A percentile compares a stretch with the other conserved stretches of the same genome.
These are phyloP conservation scores for Aegilops umbellulata DNA, from an alignment of 176 grass and related monocot genomes.

Conservation along the genomic window DNA sequence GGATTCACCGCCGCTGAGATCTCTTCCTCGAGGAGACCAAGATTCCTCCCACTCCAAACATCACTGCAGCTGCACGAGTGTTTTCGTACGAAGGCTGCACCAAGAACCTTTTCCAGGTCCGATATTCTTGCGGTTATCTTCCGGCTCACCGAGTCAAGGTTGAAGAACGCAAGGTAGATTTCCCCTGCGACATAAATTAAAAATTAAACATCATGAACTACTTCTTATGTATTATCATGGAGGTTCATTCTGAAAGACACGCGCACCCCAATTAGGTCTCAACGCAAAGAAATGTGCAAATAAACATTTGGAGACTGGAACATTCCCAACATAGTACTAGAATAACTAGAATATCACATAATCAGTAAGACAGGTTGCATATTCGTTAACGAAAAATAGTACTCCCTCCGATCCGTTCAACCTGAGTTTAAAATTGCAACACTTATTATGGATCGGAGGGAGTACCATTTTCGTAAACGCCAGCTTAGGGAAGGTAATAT, in stretches of 20 bases:
- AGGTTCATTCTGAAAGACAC: neutral
- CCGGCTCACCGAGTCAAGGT: conserved; percentile 46
- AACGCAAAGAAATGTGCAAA: neutral
- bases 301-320: neutral
- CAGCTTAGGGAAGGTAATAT: neutral
- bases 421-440: too few relatives aligned
- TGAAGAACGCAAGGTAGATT: conserved; percentile 86
- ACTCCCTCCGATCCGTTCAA: too few relatives aligned
- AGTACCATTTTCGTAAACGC: neutral
- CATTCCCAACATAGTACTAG: neutral
- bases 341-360: neutral
- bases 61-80: conserved; percentile 48
- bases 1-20: conserved; percentile 50
- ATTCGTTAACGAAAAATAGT: neutral
- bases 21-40: conserved; percentile 14
- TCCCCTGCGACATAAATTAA: conserved; percentile 42
- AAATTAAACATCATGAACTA: neutral
- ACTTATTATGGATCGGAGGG: too few relatives aligned
- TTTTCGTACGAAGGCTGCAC: conserved; percentile 28
- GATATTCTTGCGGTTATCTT: conserved; percentile 48
- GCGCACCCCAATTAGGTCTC: neutral
- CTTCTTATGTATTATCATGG: neutral
- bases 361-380: neutral
- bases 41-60: conserved; percentile 50
- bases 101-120: conserved; percentile 48